Evolutionary conservation across 768 basidiomycete genomes (phyloP).

Genomic region (Russula dissimulans): DNA sequence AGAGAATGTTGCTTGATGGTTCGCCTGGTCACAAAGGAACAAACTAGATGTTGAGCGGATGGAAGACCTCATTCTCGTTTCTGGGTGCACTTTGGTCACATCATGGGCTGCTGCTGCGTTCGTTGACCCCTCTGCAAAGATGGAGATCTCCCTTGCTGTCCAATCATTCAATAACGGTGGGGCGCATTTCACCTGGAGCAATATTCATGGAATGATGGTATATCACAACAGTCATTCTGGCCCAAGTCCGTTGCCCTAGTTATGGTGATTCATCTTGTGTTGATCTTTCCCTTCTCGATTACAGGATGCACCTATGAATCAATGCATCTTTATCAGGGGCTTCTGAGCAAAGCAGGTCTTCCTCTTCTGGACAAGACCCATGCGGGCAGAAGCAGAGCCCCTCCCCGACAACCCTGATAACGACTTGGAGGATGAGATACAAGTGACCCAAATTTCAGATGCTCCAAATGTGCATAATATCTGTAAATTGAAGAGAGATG

Average conservation of each 20-base stretch:
- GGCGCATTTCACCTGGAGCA: neutral
- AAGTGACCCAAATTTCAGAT: neutral
- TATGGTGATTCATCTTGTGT: neutral
- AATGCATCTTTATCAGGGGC: neutral
- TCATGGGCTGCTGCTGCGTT: neutral
- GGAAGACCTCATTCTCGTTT: neutral
- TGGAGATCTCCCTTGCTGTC: neutral
- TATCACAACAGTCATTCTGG: neutral
- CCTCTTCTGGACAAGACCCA: neutral
- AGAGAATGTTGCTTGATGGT: neutral
- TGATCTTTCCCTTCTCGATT: neutral
- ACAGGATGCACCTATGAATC: neutral
- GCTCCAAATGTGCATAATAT: neutral
- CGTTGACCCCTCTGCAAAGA: neutral
- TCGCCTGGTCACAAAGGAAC: neutral
- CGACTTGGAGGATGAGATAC: neutral
- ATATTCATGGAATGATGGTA: neutral
- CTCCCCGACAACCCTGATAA: neutral
- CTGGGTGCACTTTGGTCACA: neutral
- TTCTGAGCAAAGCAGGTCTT: constrained; percentile 6
- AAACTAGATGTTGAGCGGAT: neutral
- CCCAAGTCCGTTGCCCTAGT: neutral
- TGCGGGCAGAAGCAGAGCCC: neutral
- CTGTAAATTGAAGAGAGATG: neutral
- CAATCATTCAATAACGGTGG: neutral